These are phyloP conservation scores for Nicotiana tomentosiformis DNA, from an alignment of 257 asterid genomes.

Conservation along the genomic window DNA sequence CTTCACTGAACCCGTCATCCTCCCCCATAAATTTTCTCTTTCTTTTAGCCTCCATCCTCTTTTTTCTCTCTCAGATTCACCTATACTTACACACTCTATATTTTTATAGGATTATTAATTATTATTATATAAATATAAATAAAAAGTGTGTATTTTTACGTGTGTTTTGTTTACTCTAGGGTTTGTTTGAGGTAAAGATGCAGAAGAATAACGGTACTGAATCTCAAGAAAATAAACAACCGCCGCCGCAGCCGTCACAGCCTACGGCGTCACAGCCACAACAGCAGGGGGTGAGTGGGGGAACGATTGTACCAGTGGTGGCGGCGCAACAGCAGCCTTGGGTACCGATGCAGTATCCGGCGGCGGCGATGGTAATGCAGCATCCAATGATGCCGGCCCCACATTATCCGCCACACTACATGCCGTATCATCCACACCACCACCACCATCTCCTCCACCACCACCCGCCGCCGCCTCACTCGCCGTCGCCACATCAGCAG, in stretches of 20 bases:
- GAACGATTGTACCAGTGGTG: background rate
- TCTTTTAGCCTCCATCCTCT: slow-evolving; percentile 2
- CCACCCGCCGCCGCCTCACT: slow-evolving; percentile 25
- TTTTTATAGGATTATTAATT: background rate
- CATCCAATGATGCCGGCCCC: slow-evolving; percentile 14
- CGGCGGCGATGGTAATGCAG: slow-evolving; percentile 19
- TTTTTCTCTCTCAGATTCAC: slow-evolving; percentile 1
- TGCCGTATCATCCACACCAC: slow-evolving; percentile 9
- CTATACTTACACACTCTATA: slow-evolving; percentile 11
- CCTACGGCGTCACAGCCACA: background rate
- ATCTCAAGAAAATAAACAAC: slow-evolving; percentile 6
- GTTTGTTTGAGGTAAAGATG: slow-evolving; percentile 4
- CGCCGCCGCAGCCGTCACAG: background rate
- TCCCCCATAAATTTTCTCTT: slow-evolving; percentile 5
- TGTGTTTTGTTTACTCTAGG: background rate
- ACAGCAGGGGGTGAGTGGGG: background rate
- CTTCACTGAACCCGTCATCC: slow-evolving; percentile 1
- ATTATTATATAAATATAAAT: background rate
- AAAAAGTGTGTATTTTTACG: background rate
- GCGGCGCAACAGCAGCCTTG: slow-evolving; percentile 4
- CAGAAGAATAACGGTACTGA: slow-evolving; percentile 10
- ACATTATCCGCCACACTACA: slow-evolving; percentile 9
- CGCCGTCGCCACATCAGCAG: slow-evolving; percentile 29
- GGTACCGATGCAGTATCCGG: slow-evolving; percentile 15
- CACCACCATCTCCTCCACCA: slow-evolving; percentile 28